Percentiles rank a stretch among this genome's conserved stretches.
Conservation (phyloP, 768 basidiomycete species). For the Mycena metata region DNA sequence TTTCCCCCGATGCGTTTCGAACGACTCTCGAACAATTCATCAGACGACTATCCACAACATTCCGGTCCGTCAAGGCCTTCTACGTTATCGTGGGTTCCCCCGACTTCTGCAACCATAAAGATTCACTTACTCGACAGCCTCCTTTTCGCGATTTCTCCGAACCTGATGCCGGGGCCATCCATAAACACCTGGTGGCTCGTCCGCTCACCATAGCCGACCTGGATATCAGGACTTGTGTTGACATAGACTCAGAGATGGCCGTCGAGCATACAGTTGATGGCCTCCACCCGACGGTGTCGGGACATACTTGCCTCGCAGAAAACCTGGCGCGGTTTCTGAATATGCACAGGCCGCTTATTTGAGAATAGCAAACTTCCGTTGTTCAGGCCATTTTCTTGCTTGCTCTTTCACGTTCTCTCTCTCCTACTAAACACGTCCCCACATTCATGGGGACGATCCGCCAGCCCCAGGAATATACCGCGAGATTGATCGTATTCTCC, state of each 20-base stretch:
- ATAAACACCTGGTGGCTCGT: slow-evolving; percentile 1
- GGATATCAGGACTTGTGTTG: neutral
- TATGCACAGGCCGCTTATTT: too few relatives aligned
- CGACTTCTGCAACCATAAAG: neutral
- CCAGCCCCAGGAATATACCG: too few relatives aligned
- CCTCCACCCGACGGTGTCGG: slow-evolving; percentile 24
- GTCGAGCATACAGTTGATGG: slow-evolving; percentile 30
- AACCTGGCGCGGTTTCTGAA: slow-evolving; percentile 15
- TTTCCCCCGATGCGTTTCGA: slow-evolving; percentile 17
- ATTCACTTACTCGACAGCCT: slow-evolving; percentile 4
- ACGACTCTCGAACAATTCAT: slow-evolving; percentile 21
- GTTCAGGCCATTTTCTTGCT: too few relatives aligned
- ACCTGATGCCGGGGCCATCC: slow-evolving; percentile 6
- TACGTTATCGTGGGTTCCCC: slow-evolving; percentile 18
- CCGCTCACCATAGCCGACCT: neutral
- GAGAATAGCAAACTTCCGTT: too few relatives aligned
- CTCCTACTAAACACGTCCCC: too few relatives aligned
- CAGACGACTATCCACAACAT: neutral
- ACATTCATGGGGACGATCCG: too few relatives aligned
- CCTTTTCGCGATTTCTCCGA: slow-evolving; percentile 34
- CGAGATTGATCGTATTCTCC: too few relatives aligned
- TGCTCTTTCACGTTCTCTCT: too few relatives aligned
- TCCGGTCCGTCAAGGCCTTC: slow-evolving; percentile 7
- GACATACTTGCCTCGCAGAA: slow-evolving; percentile 10
- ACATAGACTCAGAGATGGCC: slow-evolving; percentile 6